Conservation (phyloP, 163 green algal species). For the Chlorella variabilis region DNA sequence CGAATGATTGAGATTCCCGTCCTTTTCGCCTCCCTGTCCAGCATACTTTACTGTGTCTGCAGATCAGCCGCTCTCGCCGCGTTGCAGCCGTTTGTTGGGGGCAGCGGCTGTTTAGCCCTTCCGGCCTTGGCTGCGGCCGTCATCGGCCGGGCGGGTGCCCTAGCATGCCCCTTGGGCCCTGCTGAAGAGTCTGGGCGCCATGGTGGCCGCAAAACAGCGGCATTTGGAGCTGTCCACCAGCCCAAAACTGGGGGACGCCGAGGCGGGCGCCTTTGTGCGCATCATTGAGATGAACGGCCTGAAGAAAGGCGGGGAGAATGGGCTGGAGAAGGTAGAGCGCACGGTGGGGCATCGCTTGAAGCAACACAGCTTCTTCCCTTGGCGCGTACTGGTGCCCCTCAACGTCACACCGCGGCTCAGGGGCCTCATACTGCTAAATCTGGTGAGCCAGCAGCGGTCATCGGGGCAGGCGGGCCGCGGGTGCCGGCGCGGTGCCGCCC, state of each 20-base stretch:
- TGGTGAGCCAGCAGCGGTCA: constrained; percentile 27
- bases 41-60: too few relatives aligned
- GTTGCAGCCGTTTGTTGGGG: too few relatives aligned
- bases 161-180: neutral
- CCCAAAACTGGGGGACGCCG: neutral
- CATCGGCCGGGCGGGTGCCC: too few relatives aligned
- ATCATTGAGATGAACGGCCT: constrained; percentile 20
- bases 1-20: too few relatives aligned
- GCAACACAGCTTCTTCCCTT: neutral
- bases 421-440: constrained; percentile 52
- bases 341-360: neutral
- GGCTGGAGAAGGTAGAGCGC: neutral
- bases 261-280: constrained; percentile 2
- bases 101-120: too few relatives aligned
- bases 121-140: neutral
- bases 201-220: neutral
- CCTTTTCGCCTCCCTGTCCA: too few relatives aligned
- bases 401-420: constrained; percentile 20
- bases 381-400: constrained; percentile 1
- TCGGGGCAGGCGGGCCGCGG: too few relatives aligned
- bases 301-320: neutral
- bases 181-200: neutral
- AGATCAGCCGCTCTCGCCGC: too few relatives aligned
- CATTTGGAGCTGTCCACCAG: neutral
- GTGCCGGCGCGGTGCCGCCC: too few relatives aligned